A percentile compares a stretch with the other conserved stretches of the same genome.
These are phyloP conservation scores for Neophaeococcomyces aloes DNA, from an alignment of 2,329 filamentous ascomycete species.

Conservation along the genomic window DNA sequence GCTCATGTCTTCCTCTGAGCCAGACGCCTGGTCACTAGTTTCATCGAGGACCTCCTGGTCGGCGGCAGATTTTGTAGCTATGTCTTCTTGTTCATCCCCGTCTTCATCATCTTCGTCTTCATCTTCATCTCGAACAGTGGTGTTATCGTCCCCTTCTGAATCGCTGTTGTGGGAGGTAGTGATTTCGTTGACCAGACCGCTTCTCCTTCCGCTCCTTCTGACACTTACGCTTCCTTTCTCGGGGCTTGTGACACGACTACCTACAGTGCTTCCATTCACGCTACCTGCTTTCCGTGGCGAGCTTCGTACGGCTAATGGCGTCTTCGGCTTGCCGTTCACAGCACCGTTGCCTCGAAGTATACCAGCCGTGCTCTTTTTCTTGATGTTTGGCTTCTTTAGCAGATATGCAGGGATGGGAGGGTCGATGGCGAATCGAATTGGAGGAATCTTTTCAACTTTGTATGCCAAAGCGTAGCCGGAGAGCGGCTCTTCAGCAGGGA, in stretches of 20 bases:
- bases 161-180: constrained; percentile 2
- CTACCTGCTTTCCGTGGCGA: constrained; percentile 16
- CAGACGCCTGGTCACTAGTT: background rate
- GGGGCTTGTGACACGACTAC: constrained; percentile 8
- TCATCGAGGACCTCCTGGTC: background rate
- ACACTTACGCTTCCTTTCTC: constrained; percentile 12
- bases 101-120: constrained; percentile 10
- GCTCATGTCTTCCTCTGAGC: constrained; percentile 1
- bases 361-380: constrained; percentile 15
- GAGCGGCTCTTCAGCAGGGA: constrained; percentile 6
- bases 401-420: constrained; percentile 21
- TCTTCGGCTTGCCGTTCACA: background rate
- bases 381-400: constrained; percentile 17
- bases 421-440: constrained; percentile 21
- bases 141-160: constrained; percentile 1
- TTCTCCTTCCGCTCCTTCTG: constrained; percentile 17
- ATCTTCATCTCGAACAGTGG: constrained; percentile 3
- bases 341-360: constrained; percentile 8
- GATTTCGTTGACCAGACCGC: constrained; percentile 13
- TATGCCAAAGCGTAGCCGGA: constrained; percentile 20
- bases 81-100: constrained; percentile 1
- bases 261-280: constrained; percentile 11
- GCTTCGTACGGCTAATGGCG: constrained; percentile 15
- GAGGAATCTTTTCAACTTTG: constrained; percentile 17
- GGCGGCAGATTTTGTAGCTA: background rate